Conservation (phyloP, 1,284 basidiomycete species). For the Trametes hirsuta region DNA sequence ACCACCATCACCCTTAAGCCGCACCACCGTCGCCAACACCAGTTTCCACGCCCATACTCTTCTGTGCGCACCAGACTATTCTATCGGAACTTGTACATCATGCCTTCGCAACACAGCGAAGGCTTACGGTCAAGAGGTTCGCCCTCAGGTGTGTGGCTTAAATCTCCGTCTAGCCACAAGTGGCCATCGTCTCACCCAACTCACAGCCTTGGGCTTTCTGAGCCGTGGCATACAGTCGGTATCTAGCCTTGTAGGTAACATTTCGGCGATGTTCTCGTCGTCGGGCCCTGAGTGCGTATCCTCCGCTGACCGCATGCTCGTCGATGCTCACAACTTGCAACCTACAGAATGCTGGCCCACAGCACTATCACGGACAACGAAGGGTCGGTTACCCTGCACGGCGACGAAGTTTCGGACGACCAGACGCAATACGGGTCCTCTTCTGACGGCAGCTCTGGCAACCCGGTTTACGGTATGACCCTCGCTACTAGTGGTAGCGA, state of each 20-base stretch:
- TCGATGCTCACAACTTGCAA: background rate
- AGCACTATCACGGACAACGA: background rate
- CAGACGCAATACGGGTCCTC: background rate
- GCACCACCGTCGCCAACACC: background rate
- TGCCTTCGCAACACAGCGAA: background rate
- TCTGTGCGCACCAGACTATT: background rate
- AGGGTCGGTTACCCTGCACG: background rate
- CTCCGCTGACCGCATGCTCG: background rate
- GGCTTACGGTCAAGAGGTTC: background rate
- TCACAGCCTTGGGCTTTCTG: constrained; percentile 14
- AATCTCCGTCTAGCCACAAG: background rate
- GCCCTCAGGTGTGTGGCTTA: constrained; percentile 5
- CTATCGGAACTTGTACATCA: background rate
- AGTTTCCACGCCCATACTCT: background rate
- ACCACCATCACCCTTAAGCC: background rate
- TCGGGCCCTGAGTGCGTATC: background rate
- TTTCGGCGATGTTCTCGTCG: constrained; percentile 2
- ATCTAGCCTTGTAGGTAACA: constrained; percentile 5
- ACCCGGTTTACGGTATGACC: background rate
- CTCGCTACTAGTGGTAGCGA: background rate
- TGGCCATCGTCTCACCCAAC: background rate
- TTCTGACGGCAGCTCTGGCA: background rate
- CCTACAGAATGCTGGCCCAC: background rate
- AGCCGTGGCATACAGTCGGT: constrained; percentile 12
- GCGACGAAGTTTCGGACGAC: background rate